Base-by-base conservation (phyloP, 176 grass and related monocot genomes). In the Pharus latifolius region DNA sequence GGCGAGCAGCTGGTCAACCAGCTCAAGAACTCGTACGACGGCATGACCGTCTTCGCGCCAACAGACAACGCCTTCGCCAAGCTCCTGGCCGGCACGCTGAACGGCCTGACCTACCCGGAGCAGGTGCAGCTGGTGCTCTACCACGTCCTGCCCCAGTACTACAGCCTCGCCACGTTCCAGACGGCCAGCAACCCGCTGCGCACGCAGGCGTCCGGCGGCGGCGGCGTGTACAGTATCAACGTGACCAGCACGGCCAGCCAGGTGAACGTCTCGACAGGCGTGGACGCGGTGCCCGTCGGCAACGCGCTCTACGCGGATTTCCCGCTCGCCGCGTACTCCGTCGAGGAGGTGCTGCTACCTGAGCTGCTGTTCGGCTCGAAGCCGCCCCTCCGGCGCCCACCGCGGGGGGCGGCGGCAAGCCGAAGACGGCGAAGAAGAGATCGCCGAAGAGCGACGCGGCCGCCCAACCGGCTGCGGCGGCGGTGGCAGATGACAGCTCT, bases 101-200 rank as follows among this genome's bases (percentile, higher is more conserved):
- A 92, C 73, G 49, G 31, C 46, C 63, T 92, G 41, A 35, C 20
- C 8, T 56, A 80, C 30, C 77, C 88, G 61, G 60, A 92, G 25
- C 80, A 81, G 84, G 74, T 84, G 29, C 76, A 77, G 52, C 54
- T 92, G 32, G 18, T 84, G 7, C 74, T 88, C 31, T 92, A 70
- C 77, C 89, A 92, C 19, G 77, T 92, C 34, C 71, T 92, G 16
- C 88, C 88, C 0, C 65, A 80, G 4, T 92, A 59, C 80, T 88
- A 84, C 84, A 88, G 55, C 46, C 25, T 67, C 20, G 4, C 77
- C 22, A 75, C 78, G 57, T 92, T 92, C 49, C 54, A 62, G 47
- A 92, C 84, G 19, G 54, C 66, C 6, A 91, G 88, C 76, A 91
- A 91, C 80, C 88, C 88, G 49, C 65, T 91, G 52, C 78, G 48